phyloP scores from a whole-genome alignment of 257 asterid genomes.

The Knoxia roxburghii region DNA sequence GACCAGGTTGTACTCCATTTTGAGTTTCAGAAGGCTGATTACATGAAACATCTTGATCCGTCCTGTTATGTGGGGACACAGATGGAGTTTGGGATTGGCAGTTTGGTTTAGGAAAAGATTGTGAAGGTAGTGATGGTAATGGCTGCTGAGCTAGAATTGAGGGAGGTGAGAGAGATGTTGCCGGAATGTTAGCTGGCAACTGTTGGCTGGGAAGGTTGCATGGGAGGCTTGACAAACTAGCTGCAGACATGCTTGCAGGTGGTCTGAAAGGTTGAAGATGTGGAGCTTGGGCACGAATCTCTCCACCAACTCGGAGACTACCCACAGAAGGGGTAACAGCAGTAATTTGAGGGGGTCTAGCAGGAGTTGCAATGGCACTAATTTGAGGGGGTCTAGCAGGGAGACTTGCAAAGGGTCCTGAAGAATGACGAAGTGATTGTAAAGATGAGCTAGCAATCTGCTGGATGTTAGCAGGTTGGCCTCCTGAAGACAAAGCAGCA shows the following conservation, averaged over 20 bases:
- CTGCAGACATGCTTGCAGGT: constrained; percentile 8
- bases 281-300: constrained; percentile 40
- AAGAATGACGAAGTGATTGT: constrained; percentile 25
- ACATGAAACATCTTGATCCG: constrained; percentile 16
- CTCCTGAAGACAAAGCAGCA: constrained; percentile 14
- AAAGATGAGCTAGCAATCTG: constrained; percentile 22
- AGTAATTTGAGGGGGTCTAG: constrained; percentile 58
- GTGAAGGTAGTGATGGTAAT: constrained; percentile 16
- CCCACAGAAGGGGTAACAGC: constrained; percentile 35
- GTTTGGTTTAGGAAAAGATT: constrained; percentile 3
- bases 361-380: constrained; percentile 28
- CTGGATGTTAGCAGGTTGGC: constrained; percentile 25
- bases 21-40: constrained; percentile 10
- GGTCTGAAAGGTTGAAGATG: constrained; percentile 51
- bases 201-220: constrained; percentile 18
- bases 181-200: constrained; percentile 9
- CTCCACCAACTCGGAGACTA: constrained; percentile 37
- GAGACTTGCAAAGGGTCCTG: constrained; percentile 33
- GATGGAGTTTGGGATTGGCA: constrained; percentile 12
- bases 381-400: constrained; percentile 57
- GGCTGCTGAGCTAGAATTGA: constrained; percentile 15
- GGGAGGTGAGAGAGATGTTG: constrained; percentile 19
- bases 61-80: constrained; percentile 1
- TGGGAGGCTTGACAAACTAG: constrained; percentile 13
- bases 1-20: constrained; percentile 12